Conservation (phyloP, 768 basidiomycete genomes). For the Russula lepida region DNA sequence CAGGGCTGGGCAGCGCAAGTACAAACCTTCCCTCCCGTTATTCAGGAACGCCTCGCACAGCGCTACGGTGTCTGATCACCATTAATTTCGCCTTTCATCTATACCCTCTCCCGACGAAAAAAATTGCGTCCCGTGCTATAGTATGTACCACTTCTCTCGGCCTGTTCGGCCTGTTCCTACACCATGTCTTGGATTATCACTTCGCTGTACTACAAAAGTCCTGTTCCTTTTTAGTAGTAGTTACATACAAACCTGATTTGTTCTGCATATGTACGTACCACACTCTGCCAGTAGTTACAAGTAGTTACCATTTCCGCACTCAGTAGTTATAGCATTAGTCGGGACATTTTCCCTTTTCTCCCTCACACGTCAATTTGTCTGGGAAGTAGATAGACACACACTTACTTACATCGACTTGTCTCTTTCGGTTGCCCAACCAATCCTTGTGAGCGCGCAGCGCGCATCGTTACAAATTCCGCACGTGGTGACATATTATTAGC, state of each 20-base stretch:
- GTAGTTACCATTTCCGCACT: constrained; percentile 21
- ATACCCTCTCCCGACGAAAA: constrained; percentile 9
- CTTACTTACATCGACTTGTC: constrained; percentile 11
- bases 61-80: constrained; percentile 72
- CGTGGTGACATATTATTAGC: constrained; percentile 1
- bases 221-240: constrained; percentile 18
- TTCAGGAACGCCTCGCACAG: constrained; percentile 77
- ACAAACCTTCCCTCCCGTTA: constrained; percentile 74
- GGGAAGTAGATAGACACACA: constrained; percentile 19
- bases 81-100: background rate
- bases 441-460: constrained; percentile 5
- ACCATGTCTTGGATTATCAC: constrained; percentile 17
- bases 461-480: constrained; percentile 6
- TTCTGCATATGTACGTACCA: constrained; percentile 20
- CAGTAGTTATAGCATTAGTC: constrained; percentile 18
- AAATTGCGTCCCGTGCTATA: constrained; percentile 1
- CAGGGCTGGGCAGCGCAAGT: constrained; percentile 82
- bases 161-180: constrained; percentile 9
- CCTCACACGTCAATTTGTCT: constrained; percentile 11
- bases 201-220: constrained; percentile 17
- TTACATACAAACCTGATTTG: constrained; percentile 18
- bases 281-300: constrained; percentile 21
- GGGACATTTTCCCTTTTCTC: background rate
- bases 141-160: constrained; percentile 8
- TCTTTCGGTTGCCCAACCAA: background rate